Conservation (phyloP, 2,329 filamentous ascomycete genomes). For the Clonostachys byssicola region DNA sequence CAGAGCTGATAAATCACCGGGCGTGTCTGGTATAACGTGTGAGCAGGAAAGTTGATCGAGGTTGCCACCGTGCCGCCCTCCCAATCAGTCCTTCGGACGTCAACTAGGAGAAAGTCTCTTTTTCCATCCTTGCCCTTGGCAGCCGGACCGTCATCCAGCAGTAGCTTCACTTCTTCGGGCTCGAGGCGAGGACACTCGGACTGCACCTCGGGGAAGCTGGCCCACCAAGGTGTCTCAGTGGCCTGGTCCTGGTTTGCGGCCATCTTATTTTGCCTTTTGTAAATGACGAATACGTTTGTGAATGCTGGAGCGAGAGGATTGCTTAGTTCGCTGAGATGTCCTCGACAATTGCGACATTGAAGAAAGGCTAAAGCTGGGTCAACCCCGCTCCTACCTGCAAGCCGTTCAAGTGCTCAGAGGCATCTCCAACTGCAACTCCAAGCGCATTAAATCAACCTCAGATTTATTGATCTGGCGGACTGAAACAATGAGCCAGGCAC, state of each 20-base stretch:
- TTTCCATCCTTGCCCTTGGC: conserved; percentile 10
- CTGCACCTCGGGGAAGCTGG: conserved; percentile 35
- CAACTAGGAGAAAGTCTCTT: conserved; percentile 34
- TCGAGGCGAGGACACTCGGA: conserved; percentile 30
- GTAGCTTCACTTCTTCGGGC: conserved; percentile 29
- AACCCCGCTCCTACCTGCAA: too few species aligned
- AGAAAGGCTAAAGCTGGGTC: too few species aligned
- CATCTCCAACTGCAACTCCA: too few species aligned
- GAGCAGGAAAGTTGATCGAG: conserved; percentile 47
- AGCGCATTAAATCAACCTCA: too few species aligned
- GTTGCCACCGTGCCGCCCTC: conserved; percentile 52
- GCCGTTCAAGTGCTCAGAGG: too few species aligned
- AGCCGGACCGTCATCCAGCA: conserved; percentile 28
- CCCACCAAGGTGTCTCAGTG: conserved; percentile 24
- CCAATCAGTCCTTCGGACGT: conserved; percentile 33
- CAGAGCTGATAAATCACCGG: conserved; percentile 35
- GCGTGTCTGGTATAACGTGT: conserved; percentile 36
- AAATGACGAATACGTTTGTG: neutral
- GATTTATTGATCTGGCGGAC: too few species aligned
- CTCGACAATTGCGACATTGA: too few species aligned
- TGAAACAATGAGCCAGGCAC: too few species aligned
- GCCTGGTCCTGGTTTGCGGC: conserved; percentile 4
- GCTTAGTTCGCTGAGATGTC: too few species aligned
- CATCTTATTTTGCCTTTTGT: conserved; percentile 1
- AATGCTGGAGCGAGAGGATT: too few species aligned